Conservation (phyloP, 352 stramenopile species). For the Globisporangium orthogonon region DNA sequence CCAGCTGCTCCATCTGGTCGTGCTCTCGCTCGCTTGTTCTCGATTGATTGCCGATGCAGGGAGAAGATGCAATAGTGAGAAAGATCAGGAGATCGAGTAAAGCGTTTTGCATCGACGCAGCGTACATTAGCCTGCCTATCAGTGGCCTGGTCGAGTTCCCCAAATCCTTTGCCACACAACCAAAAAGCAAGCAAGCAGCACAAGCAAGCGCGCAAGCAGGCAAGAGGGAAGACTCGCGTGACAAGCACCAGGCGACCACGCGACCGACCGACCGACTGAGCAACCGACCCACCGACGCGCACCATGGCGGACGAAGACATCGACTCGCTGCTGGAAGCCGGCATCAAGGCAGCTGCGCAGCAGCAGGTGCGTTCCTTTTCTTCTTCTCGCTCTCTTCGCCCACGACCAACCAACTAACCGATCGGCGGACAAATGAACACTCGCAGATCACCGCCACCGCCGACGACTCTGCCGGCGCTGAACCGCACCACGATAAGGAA, state of each 20-base stretch:
- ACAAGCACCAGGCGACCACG: not conserved
- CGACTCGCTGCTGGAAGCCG: slow-evolving; percentile 73
- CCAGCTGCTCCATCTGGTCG: slow-evolving; percentile 17
- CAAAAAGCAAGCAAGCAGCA: not conserved
- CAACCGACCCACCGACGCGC: not conserved
- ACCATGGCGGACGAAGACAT: slow-evolving; percentile 73
- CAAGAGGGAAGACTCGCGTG: not conserved
- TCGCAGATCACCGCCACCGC: slow-evolving; percentile 1
- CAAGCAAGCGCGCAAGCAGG: not conserved
- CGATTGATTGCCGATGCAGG: not conserved
- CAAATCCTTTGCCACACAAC: not conserved
- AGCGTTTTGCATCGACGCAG: too few species aligned
- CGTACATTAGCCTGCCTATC: not conserved
- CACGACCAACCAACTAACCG: not conserved
- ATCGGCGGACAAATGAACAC: not conserved
- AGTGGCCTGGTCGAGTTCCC: not conserved
- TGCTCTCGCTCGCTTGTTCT: slow-evolving; percentile 9
- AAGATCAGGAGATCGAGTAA: not conserved
- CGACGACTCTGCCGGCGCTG: not conserved
- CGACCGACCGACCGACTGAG: not conserved
- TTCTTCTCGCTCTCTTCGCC: not conserved
- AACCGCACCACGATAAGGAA: not conserved
- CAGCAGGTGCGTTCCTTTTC: slow-evolving; percentile 26
- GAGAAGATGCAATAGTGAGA: not conserved
- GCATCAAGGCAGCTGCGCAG: slow-evolving; percentile 41